These are phyloP conservation scores for Pseudocercospora eumusae DNA, from an alignment of 2,329 filamentous ascomycete species.

Conservation along the genomic window DNA sequence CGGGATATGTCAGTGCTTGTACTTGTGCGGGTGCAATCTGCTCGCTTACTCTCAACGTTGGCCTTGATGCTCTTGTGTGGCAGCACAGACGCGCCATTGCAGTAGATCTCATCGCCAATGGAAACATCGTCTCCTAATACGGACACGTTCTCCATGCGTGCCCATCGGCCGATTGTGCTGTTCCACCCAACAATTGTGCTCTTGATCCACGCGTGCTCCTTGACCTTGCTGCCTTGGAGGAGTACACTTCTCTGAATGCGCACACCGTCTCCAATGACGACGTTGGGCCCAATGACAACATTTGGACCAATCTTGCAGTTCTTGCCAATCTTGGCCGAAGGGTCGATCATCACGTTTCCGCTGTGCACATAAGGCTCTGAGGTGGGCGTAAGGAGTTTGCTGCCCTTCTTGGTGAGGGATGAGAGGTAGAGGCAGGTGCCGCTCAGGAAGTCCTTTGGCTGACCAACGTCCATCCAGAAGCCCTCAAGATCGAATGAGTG, in stretches of 20 bases:
- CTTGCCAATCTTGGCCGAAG: constrained; percentile 92
- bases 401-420: constrained; percentile 84
- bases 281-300: constrained; percentile 90
- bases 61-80: constrained; percentile 99
- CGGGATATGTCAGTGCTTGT: constrained; percentile 15
- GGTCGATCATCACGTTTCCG: constrained; percentile 94
- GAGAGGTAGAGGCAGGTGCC: constrained; percentile 96
- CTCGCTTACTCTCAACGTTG: constrained; percentile 76
- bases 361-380: constrained; percentile 79
- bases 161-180: constrained; percentile 93
- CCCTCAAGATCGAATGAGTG: constrained; percentile 96
- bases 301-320: constrained; percentile 98
- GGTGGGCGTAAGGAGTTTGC: constrained; percentile 74
- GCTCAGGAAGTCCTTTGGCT: constrained; percentile 96
- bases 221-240: constrained; percentile 86
- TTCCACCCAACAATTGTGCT: constrained; percentile 99
- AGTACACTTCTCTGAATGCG: constrained; percentile 91
- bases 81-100: constrained; percentile 85
- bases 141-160: constrained; percentile 95
- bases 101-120: constrained; percentile 97
- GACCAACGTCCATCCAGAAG: constrained; percentile 99
- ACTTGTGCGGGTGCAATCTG: neutral
- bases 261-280: constrained; percentile 90
- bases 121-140: constrained; percentile 97
- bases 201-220: constrained; percentile 99